A percentile compares a stretch with the other conserved stretches of the same genome.
phyloP scores from a whole-genome alignment of 306 rosid genomes.

The Castanea mollissima region DNA sequence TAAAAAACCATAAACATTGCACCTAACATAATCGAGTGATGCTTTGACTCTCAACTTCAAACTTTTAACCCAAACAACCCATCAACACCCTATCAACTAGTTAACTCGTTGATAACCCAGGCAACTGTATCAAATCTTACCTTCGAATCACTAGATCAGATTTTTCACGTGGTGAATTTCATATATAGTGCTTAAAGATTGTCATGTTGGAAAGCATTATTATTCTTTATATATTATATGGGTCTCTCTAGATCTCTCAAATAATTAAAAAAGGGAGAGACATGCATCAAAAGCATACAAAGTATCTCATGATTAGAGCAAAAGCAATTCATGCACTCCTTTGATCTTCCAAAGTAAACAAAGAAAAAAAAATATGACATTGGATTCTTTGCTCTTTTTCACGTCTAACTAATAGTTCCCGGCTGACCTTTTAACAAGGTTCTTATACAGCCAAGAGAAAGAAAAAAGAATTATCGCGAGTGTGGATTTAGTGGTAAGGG shows the following conservation, averaged over 20 bases:
- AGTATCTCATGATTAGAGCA: constrained; percentile 35
- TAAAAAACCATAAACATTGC: too few relatives aligned
- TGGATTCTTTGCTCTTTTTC: constrained; percentile 29
- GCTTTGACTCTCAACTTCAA: too few relatives aligned
- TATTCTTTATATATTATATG: neutral
- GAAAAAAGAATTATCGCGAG: neutral
- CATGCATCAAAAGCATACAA: constrained; percentile 51
- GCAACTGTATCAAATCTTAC: constrained; percentile 9
- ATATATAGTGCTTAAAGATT: neutral
- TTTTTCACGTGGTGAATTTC: constrained; percentile 14
- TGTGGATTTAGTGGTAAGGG: too few relatives aligned
- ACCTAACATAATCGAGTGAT: too few relatives aligned
- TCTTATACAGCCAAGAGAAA: neutral
- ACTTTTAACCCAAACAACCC: too few relatives aligned
- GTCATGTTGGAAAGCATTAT: neutral
- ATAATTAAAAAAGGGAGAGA: neutral
- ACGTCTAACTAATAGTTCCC: neutral
- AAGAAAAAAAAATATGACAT: constrained; percentile 14
- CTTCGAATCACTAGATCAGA: neutral
- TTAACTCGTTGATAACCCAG: neutral
- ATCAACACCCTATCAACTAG: neutral
- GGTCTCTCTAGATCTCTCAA: neutral
- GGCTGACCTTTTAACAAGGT: neutral
- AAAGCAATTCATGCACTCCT: constrained; percentile 49
- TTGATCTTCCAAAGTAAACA: constrained; percentile 28